Base-by-base conservation (phyloP, 208 protist genomes). In the Leishmania tropica region DNA sequence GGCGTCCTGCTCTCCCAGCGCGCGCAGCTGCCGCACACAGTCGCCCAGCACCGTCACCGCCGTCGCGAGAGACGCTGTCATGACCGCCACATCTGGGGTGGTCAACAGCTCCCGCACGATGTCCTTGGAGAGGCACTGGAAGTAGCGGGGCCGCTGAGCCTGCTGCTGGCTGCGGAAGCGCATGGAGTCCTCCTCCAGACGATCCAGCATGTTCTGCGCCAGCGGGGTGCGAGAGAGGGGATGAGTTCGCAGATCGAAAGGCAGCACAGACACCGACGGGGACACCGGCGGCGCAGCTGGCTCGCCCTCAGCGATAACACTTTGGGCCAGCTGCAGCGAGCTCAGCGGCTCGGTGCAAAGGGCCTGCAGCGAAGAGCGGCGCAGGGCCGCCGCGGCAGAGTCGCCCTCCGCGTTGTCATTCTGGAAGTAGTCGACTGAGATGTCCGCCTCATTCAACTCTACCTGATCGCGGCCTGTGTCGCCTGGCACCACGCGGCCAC, bases 121-220 rank as follows among this genome's bases (percentile, higher is more conserved):
- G 37, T 89, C 84, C n/a, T 53, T 68, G 6, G 85, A 79, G 28
- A 98, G 85, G 19, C 81, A 80, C 53, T 64, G 79, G 68, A 96
- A 83, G 45, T 78, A 82, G 70, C 81, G 78, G 10, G 78, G 62
- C 8, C 79, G 67, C 67, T 87, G 82, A 48, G 88, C 53, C 70
- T 83, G 81, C 81, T 90, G 84, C 81, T 94, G 85, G 7, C 81
- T 45, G n/a, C 85, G 84, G 84, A 93, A 98, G 67, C 87, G 83
- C 48, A 53, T 60, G 19, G 92, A 88, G 85, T 98, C 95, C 45
- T 93, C 87, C 72, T 94, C 89, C 28, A 98, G 81, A 3, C 95
- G 88, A 51, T 89, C 82, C 70, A 97, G 88, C 93, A 98, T 95
- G 78, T 88, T 86, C 73, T 90, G 76, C 51, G 90, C 92, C 53